Percentiles rank a stretch among this genome's conserved stretches.
Evolutionary conservation across 192 early-diverging fungal species (phyloP).

Genomic region (Phlyctochytrium bullatum): DNA sequence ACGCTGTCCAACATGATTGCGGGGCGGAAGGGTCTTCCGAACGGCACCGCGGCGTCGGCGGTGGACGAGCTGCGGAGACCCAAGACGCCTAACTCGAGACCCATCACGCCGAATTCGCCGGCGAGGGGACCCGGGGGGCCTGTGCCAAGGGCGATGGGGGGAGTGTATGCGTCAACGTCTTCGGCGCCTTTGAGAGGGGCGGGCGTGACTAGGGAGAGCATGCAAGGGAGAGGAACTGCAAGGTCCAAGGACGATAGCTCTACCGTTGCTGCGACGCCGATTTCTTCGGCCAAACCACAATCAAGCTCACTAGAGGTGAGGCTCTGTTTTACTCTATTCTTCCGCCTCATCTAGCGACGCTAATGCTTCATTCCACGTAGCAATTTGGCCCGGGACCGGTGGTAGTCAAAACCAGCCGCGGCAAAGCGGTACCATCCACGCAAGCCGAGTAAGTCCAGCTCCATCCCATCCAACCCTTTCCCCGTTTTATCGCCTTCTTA

Average conservation of each 20-base stretch:
- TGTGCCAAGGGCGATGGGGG: not conserved
- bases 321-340: not conserved
- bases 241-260: not conserved
- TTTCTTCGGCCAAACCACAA: slow-evolving; percentile 5
- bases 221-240: not conserved
- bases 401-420: not conserved
- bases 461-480: no score
- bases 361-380: not conserved
- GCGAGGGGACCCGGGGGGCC: not conserved
- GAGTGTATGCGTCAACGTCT: not conserved
- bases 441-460: slow-evolving; percentile 21
- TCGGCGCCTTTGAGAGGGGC: not conserved
- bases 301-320: not conserved
- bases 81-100: not conserved
- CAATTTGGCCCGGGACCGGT: not conserved
- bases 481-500: not conserved
- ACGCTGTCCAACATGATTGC: no score
- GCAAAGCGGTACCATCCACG: slow-evolving; percentile 6
- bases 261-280: not conserved
- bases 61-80: not conserved
- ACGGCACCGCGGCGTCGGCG: no score
- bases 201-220: not conserved
- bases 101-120: not conserved
- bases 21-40: no score
- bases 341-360: not conserved